These are phyloP conservation scores for Brassica rapa DNA, from an alignment of 345 rosid genomes.

Conservation along the genomic window DNA sequence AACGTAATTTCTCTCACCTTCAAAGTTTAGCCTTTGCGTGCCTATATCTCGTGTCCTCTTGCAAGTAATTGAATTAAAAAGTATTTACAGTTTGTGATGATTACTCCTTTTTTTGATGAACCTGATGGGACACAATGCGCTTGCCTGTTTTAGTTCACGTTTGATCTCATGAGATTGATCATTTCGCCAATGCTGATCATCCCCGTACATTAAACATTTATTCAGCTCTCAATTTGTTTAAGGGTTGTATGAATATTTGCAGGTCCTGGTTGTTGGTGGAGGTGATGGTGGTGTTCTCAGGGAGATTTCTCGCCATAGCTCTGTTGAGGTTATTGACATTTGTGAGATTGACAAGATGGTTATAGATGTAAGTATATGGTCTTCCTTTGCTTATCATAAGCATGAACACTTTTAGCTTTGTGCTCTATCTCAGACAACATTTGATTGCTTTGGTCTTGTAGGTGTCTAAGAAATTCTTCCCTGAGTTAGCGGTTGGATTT, in stretches of 20 bases:
- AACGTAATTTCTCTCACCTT: constrained; percentile 49
- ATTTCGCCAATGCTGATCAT: not conserved
- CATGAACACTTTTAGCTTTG: not conserved
- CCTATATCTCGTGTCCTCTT: not conserved
- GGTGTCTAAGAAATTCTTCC: constrained; percentile 85
- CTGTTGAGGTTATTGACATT: constrained; percentile 87
- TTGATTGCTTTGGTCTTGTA: constrained; percentile 31
- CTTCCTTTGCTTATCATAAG: not conserved
- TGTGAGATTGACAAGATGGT: constrained; percentile 98
- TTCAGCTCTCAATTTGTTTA: not conserved
- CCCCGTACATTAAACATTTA: not conserved
- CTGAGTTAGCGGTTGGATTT: constrained; percentile 82
- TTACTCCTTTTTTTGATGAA: not conserved
- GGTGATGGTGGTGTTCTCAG: constrained; percentile 98
- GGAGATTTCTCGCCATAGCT: constrained; percentile 84
- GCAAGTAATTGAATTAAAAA: not conserved
- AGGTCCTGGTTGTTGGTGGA: constrained; percentile 99
- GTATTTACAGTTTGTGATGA: constrained; percentile 14
- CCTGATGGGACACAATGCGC: constrained; percentile 6
- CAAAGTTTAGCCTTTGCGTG: constrained; percentile 1
- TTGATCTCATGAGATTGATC: constrained; percentile 7
- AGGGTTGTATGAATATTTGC: constrained; percentile 1
- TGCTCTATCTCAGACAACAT: constrained; percentile 8
- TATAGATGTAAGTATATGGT: constrained; percentile 69
- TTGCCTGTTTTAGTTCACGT: not conserved